These are phyloP conservation scores for Marvania coccoides DNA, from an alignment of 139 green algal species.

Conservation along the genomic window DNA sequence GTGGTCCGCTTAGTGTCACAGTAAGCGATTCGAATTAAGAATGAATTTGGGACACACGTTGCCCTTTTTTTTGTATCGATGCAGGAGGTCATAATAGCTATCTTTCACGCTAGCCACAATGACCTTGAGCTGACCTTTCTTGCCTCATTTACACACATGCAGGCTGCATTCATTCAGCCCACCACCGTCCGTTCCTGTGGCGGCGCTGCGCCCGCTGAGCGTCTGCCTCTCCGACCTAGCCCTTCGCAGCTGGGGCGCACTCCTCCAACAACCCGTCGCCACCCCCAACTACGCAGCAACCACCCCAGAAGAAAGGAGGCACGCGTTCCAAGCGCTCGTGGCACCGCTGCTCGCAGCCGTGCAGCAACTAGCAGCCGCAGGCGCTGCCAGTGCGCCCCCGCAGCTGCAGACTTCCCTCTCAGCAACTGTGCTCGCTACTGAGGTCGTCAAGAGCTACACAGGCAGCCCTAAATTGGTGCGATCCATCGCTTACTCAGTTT, in stretches of 20 bases:
- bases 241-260: conserved; percentile 6
- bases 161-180: too few relatives aligned
- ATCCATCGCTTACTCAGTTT: not conserved
- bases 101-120: too few relatives aligned
- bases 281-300: too few relatives aligned
- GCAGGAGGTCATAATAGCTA: too few relatives aligned
- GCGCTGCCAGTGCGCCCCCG: not conserved
- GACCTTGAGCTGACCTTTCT: too few relatives aligned
- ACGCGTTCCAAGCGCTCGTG: not conserved
- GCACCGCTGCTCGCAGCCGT: not conserved
- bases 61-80: too few relatives aligned
- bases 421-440: not conserved
- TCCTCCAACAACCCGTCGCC: too few relatives aligned
- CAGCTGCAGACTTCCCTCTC: not conserved
- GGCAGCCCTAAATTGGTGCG: conserved; percentile 14
- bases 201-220: conserved; percentile 2
- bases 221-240: conserved; percentile 13
- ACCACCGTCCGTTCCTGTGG: not conserved
- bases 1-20: not conserved
- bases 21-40: not conserved
- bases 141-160: too few relatives aligned
- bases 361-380: not conserved
- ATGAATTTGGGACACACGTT: too few relatives aligned
- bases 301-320: too few relatives aligned
- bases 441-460: conserved; percentile 11